Conservation (phyloP, 176 grass and related monocot species). For the Aegilops speltoides region DNA sequence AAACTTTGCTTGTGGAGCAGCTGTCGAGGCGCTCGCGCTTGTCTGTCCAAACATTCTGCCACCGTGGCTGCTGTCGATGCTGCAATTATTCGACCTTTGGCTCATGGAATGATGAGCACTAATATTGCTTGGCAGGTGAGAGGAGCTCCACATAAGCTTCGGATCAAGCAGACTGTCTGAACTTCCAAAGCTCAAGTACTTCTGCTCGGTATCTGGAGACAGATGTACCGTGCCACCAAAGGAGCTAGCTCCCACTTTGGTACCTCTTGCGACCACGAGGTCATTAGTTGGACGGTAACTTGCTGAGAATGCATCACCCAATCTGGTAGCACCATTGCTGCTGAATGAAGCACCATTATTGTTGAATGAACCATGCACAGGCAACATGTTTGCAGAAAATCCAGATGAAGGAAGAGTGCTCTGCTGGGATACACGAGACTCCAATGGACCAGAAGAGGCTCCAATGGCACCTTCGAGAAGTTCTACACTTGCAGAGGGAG, state of each 20-base stretch:
- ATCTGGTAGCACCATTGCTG: conserved; percentile 27
- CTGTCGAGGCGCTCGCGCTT: conserved; percentile 27
- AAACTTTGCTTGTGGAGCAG: conserved; percentile 31
- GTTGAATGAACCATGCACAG: conserved; percentile 34
- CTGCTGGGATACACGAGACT: conserved; percentile 44
- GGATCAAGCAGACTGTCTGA: conserved; percentile 41
- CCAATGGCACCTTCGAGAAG: conserved; percentile 5
- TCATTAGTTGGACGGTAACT: conserved; percentile 36
- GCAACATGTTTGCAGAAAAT: conserved; percentile 36
- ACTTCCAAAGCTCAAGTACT: conserved; percentile 67
- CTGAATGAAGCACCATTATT: conserved; percentile 32
- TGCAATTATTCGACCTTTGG: conserved; percentile 36
- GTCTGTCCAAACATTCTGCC: conserved; percentile 33
- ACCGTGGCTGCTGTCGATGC: conserved; percentile 35
- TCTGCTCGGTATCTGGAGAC: conserved; percentile 31
- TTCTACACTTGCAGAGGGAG: conserved; percentile 28
- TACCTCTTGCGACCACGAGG: conserved; percentile 46
- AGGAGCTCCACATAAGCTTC: conserved; percentile 50
- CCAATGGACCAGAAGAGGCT: conserved; percentile 43
- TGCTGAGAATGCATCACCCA: conserved; percentile 37
- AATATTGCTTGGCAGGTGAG: conserved; percentile 29
- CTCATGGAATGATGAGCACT: conserved; percentile 26
- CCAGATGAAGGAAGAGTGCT: conserved; percentile 32
- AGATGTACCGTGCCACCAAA: conserved; percentile 28
- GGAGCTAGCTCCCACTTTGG: conserved; percentile 41